These are phyloP conservation scores for Pisolithus albus DNA, from an alignment of 768 basidiomycete genomes.

Conservation along the genomic window DNA sequence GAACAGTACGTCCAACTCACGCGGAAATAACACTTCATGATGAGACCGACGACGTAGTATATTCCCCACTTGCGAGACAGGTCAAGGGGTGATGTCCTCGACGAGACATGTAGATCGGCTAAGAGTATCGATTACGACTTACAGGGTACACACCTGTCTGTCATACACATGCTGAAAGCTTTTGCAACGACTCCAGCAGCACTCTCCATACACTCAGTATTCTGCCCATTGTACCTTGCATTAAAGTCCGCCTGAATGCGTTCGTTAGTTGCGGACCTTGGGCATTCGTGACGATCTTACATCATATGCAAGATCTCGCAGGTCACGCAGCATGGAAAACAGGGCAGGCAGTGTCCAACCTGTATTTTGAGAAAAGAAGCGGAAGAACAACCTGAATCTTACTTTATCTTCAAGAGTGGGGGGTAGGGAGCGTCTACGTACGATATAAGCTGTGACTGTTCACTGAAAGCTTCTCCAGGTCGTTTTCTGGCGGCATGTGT, in stretches of 20 bases:
- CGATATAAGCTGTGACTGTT: constrained; percentile 71
- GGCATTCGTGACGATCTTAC: constrained; percentile 34
- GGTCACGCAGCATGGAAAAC: constrained; percentile 73
- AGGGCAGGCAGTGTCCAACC: constrained; percentile 84
- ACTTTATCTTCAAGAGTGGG: not conserved
- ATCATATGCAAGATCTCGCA: constrained; percentile 81
- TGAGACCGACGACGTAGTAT: constrained; percentile 86
- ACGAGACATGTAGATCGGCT: constrained; percentile 1
- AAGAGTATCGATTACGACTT: not conserved
- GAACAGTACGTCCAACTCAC: constrained; percentile 37
- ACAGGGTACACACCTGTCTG: constrained; percentile 51
- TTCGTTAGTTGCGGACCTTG: not conserved
- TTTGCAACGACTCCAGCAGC: constrained; percentile 82
- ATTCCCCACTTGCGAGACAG: constrained; percentile 86
- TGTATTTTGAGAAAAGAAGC: constrained; percentile 72
- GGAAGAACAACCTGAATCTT: constrained; percentile 56
- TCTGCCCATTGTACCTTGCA: constrained; percentile 49
- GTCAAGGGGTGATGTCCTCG: constrained; percentile 58
- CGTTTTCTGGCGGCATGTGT: constrained; percentile 62
- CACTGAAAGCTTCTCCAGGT: constrained; percentile 69
- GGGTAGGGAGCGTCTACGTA: constrained; percentile 33
- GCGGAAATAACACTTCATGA: constrained; percentile 92
- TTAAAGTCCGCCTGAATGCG: constrained; percentile 51
- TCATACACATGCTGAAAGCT: constrained; percentile 85
- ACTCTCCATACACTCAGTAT: constrained; percentile 73